Evolutionary conservation across 176 grass and related monocot species (phyloP), one percentile per base, ranked within the genome.

Genomic region (Saccharum spontaneum): DNA sequence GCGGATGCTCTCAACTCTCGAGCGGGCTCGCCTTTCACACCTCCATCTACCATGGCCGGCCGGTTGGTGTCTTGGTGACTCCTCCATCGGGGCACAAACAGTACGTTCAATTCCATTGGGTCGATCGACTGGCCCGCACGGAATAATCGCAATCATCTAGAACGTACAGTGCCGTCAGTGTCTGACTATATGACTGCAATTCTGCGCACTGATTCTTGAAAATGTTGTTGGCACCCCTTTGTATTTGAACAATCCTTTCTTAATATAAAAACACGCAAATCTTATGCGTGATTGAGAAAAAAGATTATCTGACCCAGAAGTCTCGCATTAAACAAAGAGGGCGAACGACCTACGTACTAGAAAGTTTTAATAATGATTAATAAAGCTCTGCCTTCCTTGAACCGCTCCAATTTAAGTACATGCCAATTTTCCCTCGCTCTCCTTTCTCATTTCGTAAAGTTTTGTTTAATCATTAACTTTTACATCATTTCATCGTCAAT

Each of bases 1-100:
- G 46, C 30, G 17, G 46, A 28, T 46, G 26, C n/a, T n/a, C n/a
- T n/a, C n/a, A n/a, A n/a, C 3, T 24, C 73, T 31, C 11, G 41
- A 49, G 2, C 43, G 78, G 26, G 15, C 46, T 33, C n/a, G 62
- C 63, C 16, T 48, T 82, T 78, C 73, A 88, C 80, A 71, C 72
- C 68, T 31, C 5, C 2, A 7, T 34, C 5, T 14, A n/a, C 13
- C 4, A 2, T 10, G 0, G 44, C 10, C 11, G 14, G 31, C 13
- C 3, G 14, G 46, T 49, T 50, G 24, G 39, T 69, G 66, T 22
- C 66, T 10, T 18, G 59, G 17, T 46, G 39, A 20, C 43, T 46
- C 48, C n/a, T 7, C 17, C 5, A n/a, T 40, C 11, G 7, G 59
- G 36, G 16, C n/a, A 43, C 10, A 43, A 49, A 3, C 62, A 22